Conservation (phyloP, 345 rosid species). For the Jatropha curcas region DNA sequence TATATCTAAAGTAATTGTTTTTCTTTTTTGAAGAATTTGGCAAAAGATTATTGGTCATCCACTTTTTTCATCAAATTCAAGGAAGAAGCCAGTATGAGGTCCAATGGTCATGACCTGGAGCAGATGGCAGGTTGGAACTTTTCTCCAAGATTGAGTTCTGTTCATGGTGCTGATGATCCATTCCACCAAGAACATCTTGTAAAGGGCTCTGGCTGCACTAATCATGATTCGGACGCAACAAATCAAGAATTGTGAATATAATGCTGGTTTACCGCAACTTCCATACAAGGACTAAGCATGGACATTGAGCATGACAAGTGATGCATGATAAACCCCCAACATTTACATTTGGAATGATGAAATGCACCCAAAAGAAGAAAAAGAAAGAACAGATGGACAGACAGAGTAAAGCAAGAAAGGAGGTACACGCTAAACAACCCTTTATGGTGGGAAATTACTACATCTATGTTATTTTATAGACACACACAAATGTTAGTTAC, state of each 20-base stretch:
- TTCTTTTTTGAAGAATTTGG: slow-evolving; percentile 55
- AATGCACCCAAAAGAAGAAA: background rate
- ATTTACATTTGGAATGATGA: background rate
- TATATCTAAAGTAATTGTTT: background rate
- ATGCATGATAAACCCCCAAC: background rate
- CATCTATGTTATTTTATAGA: background rate
- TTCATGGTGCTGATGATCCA: slow-evolving; percentile 77
- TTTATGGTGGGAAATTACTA: background rate
- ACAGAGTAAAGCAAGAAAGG: no score
- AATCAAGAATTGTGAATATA: background rate
- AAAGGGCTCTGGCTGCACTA: slow-evolving; percentile 36
- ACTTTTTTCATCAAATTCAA: slow-evolving; percentile 53
- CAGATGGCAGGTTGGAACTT: slow-evolving; percentile 56
- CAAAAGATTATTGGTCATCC: slow-evolving; percentile 35
- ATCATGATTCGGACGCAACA: slow-evolving; percentile 7
- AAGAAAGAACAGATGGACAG: background rate
- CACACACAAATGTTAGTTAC: background rate
- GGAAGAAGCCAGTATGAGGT: slow-evolving; percentile 57
- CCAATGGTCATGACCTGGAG: slow-evolving; percentile 43
- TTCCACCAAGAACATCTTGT: slow-evolving; percentile 64
- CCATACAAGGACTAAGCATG: background rate
- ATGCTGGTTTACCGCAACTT: background rate
- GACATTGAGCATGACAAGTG: background rate
- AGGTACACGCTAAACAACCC: background rate
- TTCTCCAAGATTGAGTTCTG: slow-evolving; percentile 77